phyloP scores from a whole-genome alignment of 129 eudicot species.

The Cynara cardunculus region DNA sequence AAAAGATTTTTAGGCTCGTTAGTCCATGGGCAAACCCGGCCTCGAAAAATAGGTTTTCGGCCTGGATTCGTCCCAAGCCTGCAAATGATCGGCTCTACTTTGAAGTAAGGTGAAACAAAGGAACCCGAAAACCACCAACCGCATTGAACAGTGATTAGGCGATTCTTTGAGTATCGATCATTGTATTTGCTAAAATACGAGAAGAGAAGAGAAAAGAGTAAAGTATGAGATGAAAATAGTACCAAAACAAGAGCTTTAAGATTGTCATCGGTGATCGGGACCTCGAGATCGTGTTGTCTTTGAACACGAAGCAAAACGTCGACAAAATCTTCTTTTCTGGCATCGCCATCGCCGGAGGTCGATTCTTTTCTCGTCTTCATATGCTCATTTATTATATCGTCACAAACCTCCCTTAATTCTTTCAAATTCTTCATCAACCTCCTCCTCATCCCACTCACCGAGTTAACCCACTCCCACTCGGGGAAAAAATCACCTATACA shows the following conservation, averaged over 20 bases:
- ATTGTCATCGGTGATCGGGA: slow-evolving; percentile 39
- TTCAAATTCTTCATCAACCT: slow-evolving; percentile 43
- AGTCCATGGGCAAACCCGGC: too few species aligned
- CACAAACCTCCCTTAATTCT: slow-evolving; percentile 41
- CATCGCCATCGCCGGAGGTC: neutral
- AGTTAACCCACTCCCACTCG: slow-evolving; percentile 41
- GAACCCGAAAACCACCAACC: neutral
- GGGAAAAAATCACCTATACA: slow-evolving; percentile 47
- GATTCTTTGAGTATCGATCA: too few species aligned
- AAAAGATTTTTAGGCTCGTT: too few species aligned
- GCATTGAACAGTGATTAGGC: neutral
- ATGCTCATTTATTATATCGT: slow-evolving; percentile 40
- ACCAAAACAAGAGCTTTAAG: slow-evolving; percentile 48
- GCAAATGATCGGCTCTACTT: too few species aligned
- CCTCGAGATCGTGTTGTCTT: slow-evolving; percentile 21
- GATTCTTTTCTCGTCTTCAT: neutral
- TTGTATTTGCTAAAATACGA: too few species aligned
- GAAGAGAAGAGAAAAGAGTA: neutral
- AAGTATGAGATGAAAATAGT: too few species aligned
- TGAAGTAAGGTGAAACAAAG: neutral
- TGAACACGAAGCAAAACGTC: slow-evolving; percentile 42
- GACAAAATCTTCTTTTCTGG: slow-evolving; percentile 35
- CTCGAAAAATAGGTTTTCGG: too few species aligned
- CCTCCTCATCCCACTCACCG: slow-evolving; percentile 39
- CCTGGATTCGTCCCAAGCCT: too few species aligned